These are phyloP conservation scores for Helichrysum umbraculigerum DNA, from an alignment of 129 eudicot species.

Conservation along the genomic window DNA sequence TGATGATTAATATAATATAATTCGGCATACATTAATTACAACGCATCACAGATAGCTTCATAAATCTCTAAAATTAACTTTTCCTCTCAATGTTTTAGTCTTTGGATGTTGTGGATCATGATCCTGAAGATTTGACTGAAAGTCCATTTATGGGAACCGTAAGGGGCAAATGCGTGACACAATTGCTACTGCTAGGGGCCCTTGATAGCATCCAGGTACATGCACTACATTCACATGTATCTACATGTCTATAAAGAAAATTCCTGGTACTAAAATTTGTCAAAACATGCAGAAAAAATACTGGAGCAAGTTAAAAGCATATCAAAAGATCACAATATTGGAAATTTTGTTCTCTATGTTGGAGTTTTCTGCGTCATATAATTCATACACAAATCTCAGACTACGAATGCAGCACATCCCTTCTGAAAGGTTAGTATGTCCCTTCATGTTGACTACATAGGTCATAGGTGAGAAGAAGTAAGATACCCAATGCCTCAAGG, in stretches of 20 bases:
- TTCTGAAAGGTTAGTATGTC: slow-evolving; percentile 63
- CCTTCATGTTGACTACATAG: background rate
- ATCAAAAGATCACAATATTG: slow-evolving; percentile 74
- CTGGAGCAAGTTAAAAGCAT: slow-evolving; percentile 79
- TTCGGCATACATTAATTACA: background rate
- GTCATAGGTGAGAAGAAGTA: background rate
- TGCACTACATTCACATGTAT: slow-evolving; percentile 11
- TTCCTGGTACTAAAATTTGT: slow-evolving; percentile 14
- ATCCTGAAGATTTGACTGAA: slow-evolving; percentile 54
- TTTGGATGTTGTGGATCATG: slow-evolving; percentile 54
- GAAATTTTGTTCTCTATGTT: slow-evolving; percentile 79
- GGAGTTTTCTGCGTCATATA: slow-evolving; percentile 97
- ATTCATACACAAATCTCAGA: slow-evolving; percentile 86
- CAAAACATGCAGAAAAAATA: slow-evolving; percentile 71
- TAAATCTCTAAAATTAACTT: slow-evolving; percentile 1
- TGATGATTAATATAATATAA: background rate
- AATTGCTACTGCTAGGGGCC: slow-evolving; percentile 80
- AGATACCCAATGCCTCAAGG: background rate
- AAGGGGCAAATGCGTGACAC: slow-evolving; percentile 95
- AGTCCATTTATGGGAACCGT: slow-evolving; percentile 68
- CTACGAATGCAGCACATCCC: slow-evolving; percentile 85
- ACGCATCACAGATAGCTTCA: slow-evolving; percentile 6
- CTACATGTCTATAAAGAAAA: background rate
- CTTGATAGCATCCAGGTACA: slow-evolving; percentile 90
- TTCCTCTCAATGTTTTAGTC: slow-evolving; percentile 38